Percentiles rank a stretch among this genome's conserved stretches.
phyloP scores from a whole-genome alignment of 2,329 filamentous ascomycete species.

The Conoideocrella luteorostrata region DNA sequence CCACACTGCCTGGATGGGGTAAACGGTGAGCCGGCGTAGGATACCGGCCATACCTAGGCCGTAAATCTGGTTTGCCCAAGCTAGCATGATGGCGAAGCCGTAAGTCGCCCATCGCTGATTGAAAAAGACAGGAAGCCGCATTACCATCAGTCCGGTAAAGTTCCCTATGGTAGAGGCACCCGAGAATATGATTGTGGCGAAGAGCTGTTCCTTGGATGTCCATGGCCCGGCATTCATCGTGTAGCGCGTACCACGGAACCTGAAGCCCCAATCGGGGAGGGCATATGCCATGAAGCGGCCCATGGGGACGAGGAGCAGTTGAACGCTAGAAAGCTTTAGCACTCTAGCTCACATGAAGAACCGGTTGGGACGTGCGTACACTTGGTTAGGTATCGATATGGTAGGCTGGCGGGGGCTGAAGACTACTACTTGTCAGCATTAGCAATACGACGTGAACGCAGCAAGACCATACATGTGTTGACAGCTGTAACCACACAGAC shows the following conservation, averaged over 20 bases:
- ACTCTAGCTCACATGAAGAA: too few species aligned
- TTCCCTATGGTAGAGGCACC: conserved; percentile 14
- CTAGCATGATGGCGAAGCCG: conserved; percentile 24
- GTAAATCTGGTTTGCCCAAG: conserved; percentile 26
- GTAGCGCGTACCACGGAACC: conserved; percentile 21
- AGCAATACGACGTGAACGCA: too few species aligned
- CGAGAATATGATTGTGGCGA: conserved; percentile 30
- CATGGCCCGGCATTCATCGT: conserved; percentile 36
- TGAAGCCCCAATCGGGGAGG: conserved; percentile 37
- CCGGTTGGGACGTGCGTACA: too few species aligned
- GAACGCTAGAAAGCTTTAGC: too few species aligned
- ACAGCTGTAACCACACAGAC: too few species aligned
- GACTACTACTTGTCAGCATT: too few species aligned
- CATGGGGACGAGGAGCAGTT: conserved; percentile 37
- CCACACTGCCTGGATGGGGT: conserved; percentile 28
- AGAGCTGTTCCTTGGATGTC: conserved; percentile 37
- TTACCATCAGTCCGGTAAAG: too few species aligned
- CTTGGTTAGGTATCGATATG: too few species aligned
- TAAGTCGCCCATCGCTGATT: conserved; percentile 24
- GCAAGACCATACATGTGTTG: too few species aligned
- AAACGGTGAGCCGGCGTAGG: conserved; percentile 28
- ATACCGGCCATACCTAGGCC: conserved; percentile 27
- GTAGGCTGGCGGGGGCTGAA: too few species aligned
- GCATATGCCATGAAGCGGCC: conserved; percentile 29
- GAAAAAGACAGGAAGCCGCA: too few species aligned